Base-by-base conservation (phyloP, 2,329 filamentous ascomycete species). In the Monilinia fructigena region DNA sequence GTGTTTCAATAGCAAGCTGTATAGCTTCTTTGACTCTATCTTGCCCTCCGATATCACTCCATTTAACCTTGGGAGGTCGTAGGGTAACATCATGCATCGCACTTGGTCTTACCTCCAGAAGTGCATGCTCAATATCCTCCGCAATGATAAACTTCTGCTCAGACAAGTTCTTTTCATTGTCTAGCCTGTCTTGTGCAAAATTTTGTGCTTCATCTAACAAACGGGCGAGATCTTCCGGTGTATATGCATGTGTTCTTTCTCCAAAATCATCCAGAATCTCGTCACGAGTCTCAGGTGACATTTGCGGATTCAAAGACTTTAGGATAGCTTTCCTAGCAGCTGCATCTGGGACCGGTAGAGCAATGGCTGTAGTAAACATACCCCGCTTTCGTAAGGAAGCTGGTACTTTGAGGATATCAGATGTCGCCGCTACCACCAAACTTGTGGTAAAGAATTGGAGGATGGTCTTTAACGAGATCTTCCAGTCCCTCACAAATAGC, bases 21-120 rank as follows among this genome's bases (percentile, higher is more conserved):
- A 89, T 80, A 2, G 81, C 80, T 66, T 80, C 81, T 75, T 96
- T 96, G 69, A 96, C 86, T 52, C 85, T 82, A 55, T 89, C 85
- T 69, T 96, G 91, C 0, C 94, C 94, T 68, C 92, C 93, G 62
- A 98, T 94, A 74, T 97, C 92, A 59, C 84, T 82, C 93, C 93
- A 98, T 76, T 84, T 85, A 38, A 96, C 88, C 18, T 90, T 93
- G 0, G 93, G 93, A 11, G 92, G 93, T 74, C 96, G 91, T 56
- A 97, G 82, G 75, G 95, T 92, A 65, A 97, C 88, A 74, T 96
- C 93, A 70, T 92, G 88, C 86, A 98, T 94, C 4, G 92, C 91
- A 1, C 90, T 93, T 1, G 94, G 92, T 14, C 86, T 84, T n/a
- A 93, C 87, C 65, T 85, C 79, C 48, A 85, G 82, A 47, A 94